Evolutionary conservation across 345 rosid species (phyloP).

Genomic region (Gossypium thurberi): DNA sequence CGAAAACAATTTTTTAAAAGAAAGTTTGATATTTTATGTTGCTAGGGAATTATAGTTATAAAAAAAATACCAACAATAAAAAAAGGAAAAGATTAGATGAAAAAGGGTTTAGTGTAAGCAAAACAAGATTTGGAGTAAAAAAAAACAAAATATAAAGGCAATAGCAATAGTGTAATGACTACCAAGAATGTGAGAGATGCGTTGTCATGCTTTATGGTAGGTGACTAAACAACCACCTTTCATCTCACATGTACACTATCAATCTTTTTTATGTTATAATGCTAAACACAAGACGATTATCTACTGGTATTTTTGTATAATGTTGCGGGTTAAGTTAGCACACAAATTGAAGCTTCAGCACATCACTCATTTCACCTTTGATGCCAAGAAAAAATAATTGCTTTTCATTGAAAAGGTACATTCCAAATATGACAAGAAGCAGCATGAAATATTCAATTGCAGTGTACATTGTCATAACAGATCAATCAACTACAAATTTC

Average conservation of each 20-base stretch:
- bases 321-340: not conserved
- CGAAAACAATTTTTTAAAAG: too few species aligned
- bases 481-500: not conserved
- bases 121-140: not conserved
- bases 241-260: slow-evolving; percentile 34
- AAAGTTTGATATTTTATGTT: too few species aligned
- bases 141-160: not conserved
- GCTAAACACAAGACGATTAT: too few species aligned
- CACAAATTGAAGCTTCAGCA: slow-evolving; percentile 26
- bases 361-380: slow-evolving; percentile 40
- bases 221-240: slow-evolving; percentile 54
- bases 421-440: not conserved
- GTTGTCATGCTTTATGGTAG: slow-evolving; percentile 45
- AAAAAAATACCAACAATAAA: too few species aligned
- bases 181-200: slow-evolving; percentile 19
- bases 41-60: too few species aligned
- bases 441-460: slow-evolving; percentile 15
- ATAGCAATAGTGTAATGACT: not conserved
- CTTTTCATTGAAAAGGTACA: slow-evolving; percentile 6
- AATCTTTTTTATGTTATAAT: not conserved
- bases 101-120: too few species aligned
- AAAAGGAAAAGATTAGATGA: too few species aligned
- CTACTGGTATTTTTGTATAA: too few species aligned
- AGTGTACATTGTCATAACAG: not conserved
- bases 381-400: slow-evolving; percentile 28